These are phyloP conservation scores for Saturnispora halmiae DNA, from an alignment of 805 yeast genomes.

Conservation along the genomic window DNA sequence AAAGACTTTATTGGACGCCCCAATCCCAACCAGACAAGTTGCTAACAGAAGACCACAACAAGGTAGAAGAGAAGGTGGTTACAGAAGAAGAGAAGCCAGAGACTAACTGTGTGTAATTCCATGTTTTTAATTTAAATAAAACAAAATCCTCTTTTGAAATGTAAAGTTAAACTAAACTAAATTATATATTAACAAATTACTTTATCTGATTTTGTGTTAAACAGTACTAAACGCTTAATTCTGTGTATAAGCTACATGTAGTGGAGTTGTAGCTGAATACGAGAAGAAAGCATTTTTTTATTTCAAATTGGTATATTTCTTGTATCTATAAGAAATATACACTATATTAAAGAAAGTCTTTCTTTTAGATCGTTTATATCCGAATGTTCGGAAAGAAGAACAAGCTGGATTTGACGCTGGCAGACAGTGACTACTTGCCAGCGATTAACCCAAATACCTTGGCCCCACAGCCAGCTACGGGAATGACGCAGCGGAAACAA, in stretches of 20 bases:
- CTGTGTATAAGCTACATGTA: neutral
- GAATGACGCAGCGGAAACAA: conserved; percentile 1
- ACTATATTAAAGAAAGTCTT: no score
- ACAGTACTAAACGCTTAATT: neutral
- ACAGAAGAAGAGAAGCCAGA: conserved; percentile 51
- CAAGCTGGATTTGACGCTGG: conserved; percentile 11
- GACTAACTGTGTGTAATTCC: conserved; percentile 23
- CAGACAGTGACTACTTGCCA: conserved; percentile 17
- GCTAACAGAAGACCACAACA: conserved; percentile 26
- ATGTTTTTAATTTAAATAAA: conserved; percentile 7
- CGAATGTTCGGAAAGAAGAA: conserved; percentile 16
- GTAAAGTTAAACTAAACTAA: no score
- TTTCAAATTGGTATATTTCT: no score
- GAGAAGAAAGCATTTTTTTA: no score
- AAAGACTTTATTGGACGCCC: conserved; percentile 91
- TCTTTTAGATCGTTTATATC: no score
- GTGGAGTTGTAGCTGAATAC: no score
- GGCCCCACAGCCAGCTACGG: conserved; percentile 21
- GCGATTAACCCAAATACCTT: conserved; percentile 16
- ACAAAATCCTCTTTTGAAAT: conserved; percentile 1
- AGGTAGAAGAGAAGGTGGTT: conserved; percentile 48
- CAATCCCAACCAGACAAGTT: conserved; percentile 67
- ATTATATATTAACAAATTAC: no score
- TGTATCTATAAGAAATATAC: no score
- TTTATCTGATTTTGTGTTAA: no score